phyloP scores from a whole-genome alignment of 768 basidiomycete genomes.

The Xerocomellus chrysenteron region DNA sequence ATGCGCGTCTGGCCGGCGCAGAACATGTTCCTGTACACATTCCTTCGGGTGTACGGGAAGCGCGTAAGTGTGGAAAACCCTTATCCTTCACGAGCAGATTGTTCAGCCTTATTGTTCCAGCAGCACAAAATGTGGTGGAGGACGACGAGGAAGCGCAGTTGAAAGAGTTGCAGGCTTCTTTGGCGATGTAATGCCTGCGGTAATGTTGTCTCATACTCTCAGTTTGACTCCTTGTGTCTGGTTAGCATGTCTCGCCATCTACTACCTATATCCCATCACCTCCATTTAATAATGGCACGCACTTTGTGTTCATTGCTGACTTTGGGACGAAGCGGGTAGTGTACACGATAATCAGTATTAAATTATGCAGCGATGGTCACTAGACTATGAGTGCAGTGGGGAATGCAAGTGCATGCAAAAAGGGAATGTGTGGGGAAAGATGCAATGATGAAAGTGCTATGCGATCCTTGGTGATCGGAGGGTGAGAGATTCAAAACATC shows the following conservation, averaged over 20 bases:
- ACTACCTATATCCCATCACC: slow-evolving; percentile 35
- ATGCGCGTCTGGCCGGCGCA: slow-evolving; percentile 80
- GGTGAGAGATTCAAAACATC: slow-evolving; percentile 5
- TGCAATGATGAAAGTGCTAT: slow-evolving; percentile 27
- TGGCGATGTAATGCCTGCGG: slow-evolving; percentile 65
- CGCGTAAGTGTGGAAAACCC: slow-evolving; percentile 42
- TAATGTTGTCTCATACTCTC: slow-evolving; percentile 10
- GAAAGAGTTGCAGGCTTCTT: slow-evolving; percentile 80
- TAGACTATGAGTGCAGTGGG: slow-evolving; percentile 28
- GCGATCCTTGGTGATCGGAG: slow-evolving; percentile 12
- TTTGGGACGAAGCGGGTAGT: slow-evolving; percentile 28
- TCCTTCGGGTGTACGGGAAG: slow-evolving; percentile 58
- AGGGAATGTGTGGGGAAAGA: slow-evolving; percentile 22
- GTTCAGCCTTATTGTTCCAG: slow-evolving; percentile 2
- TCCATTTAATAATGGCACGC: slow-evolving; percentile 30
- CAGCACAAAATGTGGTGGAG: slow-evolving; percentile 52
- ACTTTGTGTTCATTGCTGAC: slow-evolving; percentile 20
- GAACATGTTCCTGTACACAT: slow-evolving; percentile 88
- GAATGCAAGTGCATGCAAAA: slow-evolving; percentile 28
- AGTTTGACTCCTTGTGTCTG: not conserved
- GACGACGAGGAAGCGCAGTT: slow-evolving; percentile 93
- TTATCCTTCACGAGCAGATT: not conserved
- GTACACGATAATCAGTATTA: slow-evolving; percentile 40
- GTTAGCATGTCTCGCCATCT: slow-evolving; percentile 27
- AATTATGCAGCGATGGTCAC: slow-evolving; percentile 34